phyloP scores from a whole-genome alignment of 495 filamentous ascomycete genomes.

The Trichoderma gamsii region DNA sequence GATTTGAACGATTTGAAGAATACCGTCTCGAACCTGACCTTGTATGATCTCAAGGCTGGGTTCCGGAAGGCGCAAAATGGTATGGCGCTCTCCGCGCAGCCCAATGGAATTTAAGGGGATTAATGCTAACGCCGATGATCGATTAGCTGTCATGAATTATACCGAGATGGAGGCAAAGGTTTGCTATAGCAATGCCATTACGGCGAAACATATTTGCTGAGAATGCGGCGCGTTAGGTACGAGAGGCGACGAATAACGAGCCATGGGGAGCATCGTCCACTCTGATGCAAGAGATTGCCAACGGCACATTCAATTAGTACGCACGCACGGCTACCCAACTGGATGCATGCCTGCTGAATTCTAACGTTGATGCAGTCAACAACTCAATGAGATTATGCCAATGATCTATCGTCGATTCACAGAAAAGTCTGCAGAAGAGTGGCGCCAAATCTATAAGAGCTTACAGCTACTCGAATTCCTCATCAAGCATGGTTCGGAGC shows the following conservation, averaged over 20 bases:
- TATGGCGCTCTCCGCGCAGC: slow-evolving; percentile 35
- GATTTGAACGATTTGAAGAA: slow-evolving; percentile 82
- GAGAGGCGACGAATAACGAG: slow-evolving; percentile 97
- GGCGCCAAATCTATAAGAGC: slow-evolving; percentile 98
- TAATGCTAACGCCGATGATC: slow-evolving; percentile 13
- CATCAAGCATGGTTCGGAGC: slow-evolving; percentile 95
- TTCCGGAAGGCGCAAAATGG: slow-evolving; percentile 99
- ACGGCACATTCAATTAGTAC: slow-evolving; percentile 96
- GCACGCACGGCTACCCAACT: slow-evolving; percentile 24
- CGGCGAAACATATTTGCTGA: slow-evolving; percentile 18
- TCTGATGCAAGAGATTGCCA: slow-evolving; percentile 90
- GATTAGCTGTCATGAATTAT: slow-evolving; percentile 95
- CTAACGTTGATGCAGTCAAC: slow-evolving; percentile 55
- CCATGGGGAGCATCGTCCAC: slow-evolving; percentile 92
- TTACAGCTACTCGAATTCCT: slow-evolving; percentile 96
- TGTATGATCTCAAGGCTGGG: slow-evolving; percentile 96
- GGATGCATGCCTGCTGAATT: slow-evolving; percentile 1
- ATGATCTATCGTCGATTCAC: slow-evolving; percentile 99
- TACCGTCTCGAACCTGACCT: slow-evolving; percentile 84
- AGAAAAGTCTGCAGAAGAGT: slow-evolving; percentile 96
- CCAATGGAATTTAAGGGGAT: slow-evolving; percentile 14
- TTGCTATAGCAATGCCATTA: slow-evolving; percentile 21
- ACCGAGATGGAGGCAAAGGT: slow-evolving; percentile 99
- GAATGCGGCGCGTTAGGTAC: slow-evolving; percentile 49
- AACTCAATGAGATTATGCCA: slow-evolving; percentile 99